phyloP scores from a whole-genome alignment of 208 protist species.

The Phytomonas sp. region DNA sequence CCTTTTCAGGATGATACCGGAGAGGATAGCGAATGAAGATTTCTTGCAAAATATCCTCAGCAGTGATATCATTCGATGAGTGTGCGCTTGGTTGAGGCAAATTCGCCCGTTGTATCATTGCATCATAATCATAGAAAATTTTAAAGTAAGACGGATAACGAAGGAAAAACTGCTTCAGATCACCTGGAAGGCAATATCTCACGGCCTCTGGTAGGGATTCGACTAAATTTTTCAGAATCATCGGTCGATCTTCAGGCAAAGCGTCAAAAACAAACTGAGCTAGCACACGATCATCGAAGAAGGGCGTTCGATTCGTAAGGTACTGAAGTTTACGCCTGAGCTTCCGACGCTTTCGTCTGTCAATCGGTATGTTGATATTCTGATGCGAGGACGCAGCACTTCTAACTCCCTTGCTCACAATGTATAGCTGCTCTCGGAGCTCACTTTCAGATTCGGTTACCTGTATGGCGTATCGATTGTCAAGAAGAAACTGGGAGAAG shows the following conservation, averaged over 20 bases:
- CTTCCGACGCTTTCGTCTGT: conserved; percentile 29
- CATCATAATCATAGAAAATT: conserved; percentile 14
- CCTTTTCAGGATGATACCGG: conserved; percentile 32
- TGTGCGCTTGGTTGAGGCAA: conserved; percentile 20
- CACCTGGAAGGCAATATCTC: conserved; percentile 11
- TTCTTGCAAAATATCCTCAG: conserved; percentile 65
- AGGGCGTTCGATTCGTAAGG: conserved; percentile 43
- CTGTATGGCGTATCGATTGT: neutral
- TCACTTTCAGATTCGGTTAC: conserved; percentile 1
- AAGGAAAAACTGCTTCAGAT: neutral
- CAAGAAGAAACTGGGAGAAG: neutral
- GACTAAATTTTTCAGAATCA: conserved; percentile 13
- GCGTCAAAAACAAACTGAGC: conserved; percentile 67
- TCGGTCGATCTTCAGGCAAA: conserved; percentile 22
- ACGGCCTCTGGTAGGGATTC: conserved; percentile 14
- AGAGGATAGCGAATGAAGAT: conserved; percentile 54
- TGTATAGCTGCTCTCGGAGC: conserved; percentile 19
- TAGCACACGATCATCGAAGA: conserved; percentile 65
- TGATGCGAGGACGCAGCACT: neutral
- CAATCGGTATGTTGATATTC: neutral
- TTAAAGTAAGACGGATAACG: neutral
- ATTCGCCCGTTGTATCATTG: conserved; percentile 67
- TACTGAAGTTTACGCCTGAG: conserved; percentile 53
- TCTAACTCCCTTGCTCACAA: conserved; percentile 4
- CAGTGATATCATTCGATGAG: conserved; percentile 21